Evolutionary conservation across 78 protist genomes (phyloP), one percentile per base, ranked within the genome.

Genomic region (Tieghemostelium lacteum): DNA sequence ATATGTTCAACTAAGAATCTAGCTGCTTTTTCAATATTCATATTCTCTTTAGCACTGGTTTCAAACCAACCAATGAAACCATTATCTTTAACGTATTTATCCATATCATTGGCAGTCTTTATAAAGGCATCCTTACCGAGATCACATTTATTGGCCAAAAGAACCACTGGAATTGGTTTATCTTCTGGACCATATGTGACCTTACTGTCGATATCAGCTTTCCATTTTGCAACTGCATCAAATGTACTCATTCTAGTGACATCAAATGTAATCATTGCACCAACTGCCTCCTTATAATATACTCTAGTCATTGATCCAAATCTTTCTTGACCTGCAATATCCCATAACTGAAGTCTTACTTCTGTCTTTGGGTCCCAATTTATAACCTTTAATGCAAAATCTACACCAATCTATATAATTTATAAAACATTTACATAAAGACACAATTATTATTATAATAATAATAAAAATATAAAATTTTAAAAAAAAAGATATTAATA

Each of bases 281-380:
- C 99, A 28, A 98, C 98, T 2, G 99, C 99, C 39, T 96, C 98
- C 49, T 96, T 95, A 78, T 95, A 98, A 80, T 96, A 98, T 33
- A 98, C 98, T 42, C 97, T 85, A 1, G 99, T 97, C 98, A 97
- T 97, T 40, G 85, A 63, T 29, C 98, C 98, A 52, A 88, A 97
- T 19, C 76, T 24, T 50, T 70, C 76, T 70, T 70, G 76, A 63
- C 87, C 93, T 29, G 93, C 94, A 88, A 92, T 72, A 69, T 83
- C 91, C 95, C 86, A 83, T 6, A 98, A 73, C 85, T 97, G 99
- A 28, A 98, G 60, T 42, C 96, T 85, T 19, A 97, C 92, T 16
- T 78, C 87, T 1, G 93, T 96, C 37, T 95, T 75, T 45, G 49
- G 77, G 37, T 96, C 94, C 95, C 93, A 73, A 24, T 95, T 39